Evolutionary conservation across 768 basidiomycete species (phyloP), one percentile per base, ranked within the genome.

Genomic region (Amanita jacksonii): DNA sequence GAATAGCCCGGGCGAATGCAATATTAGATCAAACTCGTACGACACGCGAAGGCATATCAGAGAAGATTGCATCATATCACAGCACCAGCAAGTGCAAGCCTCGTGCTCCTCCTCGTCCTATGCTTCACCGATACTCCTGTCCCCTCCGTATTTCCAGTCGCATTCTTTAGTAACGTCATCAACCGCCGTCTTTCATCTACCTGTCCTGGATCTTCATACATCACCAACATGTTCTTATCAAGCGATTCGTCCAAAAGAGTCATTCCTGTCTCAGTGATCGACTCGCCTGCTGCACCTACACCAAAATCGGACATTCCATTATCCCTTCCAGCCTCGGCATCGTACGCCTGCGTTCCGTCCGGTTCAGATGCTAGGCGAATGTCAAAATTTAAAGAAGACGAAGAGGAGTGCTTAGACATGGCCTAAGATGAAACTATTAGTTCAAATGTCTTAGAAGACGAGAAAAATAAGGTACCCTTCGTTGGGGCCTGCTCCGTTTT

Each of bases 141-240:
- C 5, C 20, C 8, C 24, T 31, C 37, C 13, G 27, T 16, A 23
- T 45, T 15, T 24, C 15, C 28, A 32, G 8, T 10, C 16, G 44
- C 7, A 28, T 38, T 63, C 50, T 64, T 69, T 35, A 84, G 53
- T 52, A 85, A 57, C 43, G 60, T 67, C 72, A 81, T 68, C 51
- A 85, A 54, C 55, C 72, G 65, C 48, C 68, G 62, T 58, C 72
- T 73, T 58, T 81, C 80, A 38, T 72, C 74, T 31, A 63, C 58
- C 61, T 83, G 77, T 16, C 60, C 72, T 1, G 81, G 80, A 58
- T 85, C 82, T 54, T 81, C 80, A 49, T 85, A 86, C 46, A 65
- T 68, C 7, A 85, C 79, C 4, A 72, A 66, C 57, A 76, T 62
- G 51, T 71, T 70, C 50, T 70, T 67, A n/a, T 72, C 69, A 16